Evolutionary conservation across 805 yeast genomes (phyloP).

Genomic region (Ogataea naganishii): DNA sequence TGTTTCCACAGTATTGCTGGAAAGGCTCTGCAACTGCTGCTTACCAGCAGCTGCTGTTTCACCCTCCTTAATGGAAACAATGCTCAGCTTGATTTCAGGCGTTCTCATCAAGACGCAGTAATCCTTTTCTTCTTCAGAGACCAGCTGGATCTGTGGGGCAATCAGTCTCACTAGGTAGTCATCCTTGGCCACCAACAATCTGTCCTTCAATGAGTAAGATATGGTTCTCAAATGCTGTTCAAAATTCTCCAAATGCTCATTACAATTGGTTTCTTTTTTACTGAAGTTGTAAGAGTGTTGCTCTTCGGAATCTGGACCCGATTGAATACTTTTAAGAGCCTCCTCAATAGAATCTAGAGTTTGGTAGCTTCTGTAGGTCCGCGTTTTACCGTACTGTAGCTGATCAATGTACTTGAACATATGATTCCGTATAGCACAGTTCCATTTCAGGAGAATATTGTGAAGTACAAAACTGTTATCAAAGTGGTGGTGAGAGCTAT

Average conservation of each 20-base stretch:
- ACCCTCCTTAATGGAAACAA: constrained; percentile 50
- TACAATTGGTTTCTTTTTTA: constrained; percentile 5
- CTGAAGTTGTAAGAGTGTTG: constrained; percentile 7
- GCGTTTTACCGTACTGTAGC: constrained; percentile 34
- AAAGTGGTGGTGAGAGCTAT: too few relatives aligned
- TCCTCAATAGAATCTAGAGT: neutral
- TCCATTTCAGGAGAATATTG: constrained; percentile 72
- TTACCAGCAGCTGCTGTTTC: neutral
- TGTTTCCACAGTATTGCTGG: constrained; percentile 39
- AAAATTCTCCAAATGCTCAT: constrained; percentile 36
- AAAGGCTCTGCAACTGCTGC: constrained; percentile 6
- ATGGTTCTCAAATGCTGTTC: constrained; percentile 41
- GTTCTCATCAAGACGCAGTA: constrained; percentile 65
- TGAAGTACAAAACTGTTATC: constrained; percentile 68
- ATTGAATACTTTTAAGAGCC: neutral
- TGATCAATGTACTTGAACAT: constrained; percentile 51
- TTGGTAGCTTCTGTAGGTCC: constrained; percentile 22
- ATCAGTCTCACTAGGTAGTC: constrained; percentile 60
- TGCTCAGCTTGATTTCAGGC: constrained; percentile 60
- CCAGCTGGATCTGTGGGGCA: constrained; percentile 77
- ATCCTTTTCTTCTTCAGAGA: constrained; percentile 40
- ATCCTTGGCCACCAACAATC: constrained; percentile 30
- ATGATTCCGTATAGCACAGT: constrained; percentile 55
- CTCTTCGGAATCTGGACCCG: neutral
- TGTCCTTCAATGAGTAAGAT: constrained; percentile 19